phyloP scores from a whole-genome alignment of 2,329 filamentous ascomycete species.

The Venturia carpophila region DNA sequence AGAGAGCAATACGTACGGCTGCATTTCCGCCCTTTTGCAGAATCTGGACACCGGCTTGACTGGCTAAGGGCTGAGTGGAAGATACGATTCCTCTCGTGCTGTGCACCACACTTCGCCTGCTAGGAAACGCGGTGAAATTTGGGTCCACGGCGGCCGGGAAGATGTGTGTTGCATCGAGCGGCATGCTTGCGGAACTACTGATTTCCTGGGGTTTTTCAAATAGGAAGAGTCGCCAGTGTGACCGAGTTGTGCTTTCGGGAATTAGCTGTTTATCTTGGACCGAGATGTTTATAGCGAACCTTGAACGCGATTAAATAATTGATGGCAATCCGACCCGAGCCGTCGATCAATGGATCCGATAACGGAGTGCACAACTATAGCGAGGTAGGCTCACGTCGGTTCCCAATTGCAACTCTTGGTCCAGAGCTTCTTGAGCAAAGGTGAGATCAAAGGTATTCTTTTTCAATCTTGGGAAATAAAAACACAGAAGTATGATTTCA shows the following conservation, averaged over 20 bases:
- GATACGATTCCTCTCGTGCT: constrained; percentile 87
- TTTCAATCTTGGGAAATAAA: not conserved
- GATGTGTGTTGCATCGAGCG: constrained; percentile 42
- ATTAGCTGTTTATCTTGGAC: not conserved
- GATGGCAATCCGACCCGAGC: not conserved
- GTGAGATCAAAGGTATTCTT: not conserved
- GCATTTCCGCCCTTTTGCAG: constrained; percentile 87
- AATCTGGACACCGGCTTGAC: constrained; percentile 76
- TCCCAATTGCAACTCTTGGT: not conserved
- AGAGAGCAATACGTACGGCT: constrained; percentile 54
- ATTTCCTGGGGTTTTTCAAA: not conserved
- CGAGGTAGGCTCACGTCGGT: not conserved
- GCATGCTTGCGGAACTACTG: constrained; percentile 30
- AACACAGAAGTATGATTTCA: not conserved
- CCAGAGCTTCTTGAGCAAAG: not conserved
- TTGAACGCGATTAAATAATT: not conserved
- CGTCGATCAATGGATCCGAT: constrained; percentile 7
- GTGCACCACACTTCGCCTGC: constrained; percentile 84
- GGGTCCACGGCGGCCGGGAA: constrained; percentile 41
- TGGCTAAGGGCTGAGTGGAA: constrained; percentile 81
- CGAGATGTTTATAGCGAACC: not conserved
- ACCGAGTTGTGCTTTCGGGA: not conserved
- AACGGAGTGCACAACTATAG: not conserved
- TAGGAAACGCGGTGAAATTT: constrained; percentile 59
- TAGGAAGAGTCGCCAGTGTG: not conserved